These are phyloP conservation scores for Coniosporium uncinatum DNA, from an alignment of 2,329 filamentous ascomycete species.

Conservation along the genomic window DNA sequence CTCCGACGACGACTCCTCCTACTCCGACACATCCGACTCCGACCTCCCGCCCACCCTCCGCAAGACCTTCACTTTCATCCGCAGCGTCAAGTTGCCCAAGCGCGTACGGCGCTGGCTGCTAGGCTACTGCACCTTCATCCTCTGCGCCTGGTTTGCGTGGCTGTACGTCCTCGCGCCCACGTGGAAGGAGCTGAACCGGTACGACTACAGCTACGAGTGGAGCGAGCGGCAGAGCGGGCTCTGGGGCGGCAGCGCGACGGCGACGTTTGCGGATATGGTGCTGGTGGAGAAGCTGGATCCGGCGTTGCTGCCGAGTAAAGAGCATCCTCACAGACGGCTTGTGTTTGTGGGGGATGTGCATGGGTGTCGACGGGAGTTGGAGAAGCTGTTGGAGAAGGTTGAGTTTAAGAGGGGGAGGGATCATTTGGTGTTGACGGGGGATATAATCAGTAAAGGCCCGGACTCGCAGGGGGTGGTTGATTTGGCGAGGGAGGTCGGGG, in stretches of 20 bases:
- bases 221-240: conserved; percentile 1
- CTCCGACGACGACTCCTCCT: conserved; percentile 23
- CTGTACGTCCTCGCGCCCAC: conserved; percentile 25
- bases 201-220: conserved; percentile 10
- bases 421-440: conserved; percentile 28
- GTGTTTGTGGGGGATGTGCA: conserved; percentile 91
- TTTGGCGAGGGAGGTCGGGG: conserved; percentile 65
- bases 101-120: conserved; percentile 26
- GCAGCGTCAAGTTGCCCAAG: conserved; percentile 16
- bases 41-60: neutral
- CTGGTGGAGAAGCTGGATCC: conserved; percentile 43
- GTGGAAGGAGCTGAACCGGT: conserved; percentile 22
- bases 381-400: conserved; percentile 59
- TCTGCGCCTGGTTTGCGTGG: conserved; percentile 26
- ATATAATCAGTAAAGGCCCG: conserved; percentile 73
- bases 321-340: conserved; percentile 48
- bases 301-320: conserved; percentile 33
- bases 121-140: conserved; percentile 18
- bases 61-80: neutral
- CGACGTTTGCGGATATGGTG: conserved; percentile 41
- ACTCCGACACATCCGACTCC: conserved; percentile 14
- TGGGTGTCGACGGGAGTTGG: conserved; percentile 67
- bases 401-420: conserved; percentile 54
- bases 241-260: conserved; percentile 37
- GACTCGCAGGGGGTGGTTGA: conserved; percentile 75